Evolutionary conservation across 2,329 filamentous ascomycete genomes (phyloP), one percentile per base, ranked within the genome.

Genomic region (Hypoxylon sp.): DNA sequence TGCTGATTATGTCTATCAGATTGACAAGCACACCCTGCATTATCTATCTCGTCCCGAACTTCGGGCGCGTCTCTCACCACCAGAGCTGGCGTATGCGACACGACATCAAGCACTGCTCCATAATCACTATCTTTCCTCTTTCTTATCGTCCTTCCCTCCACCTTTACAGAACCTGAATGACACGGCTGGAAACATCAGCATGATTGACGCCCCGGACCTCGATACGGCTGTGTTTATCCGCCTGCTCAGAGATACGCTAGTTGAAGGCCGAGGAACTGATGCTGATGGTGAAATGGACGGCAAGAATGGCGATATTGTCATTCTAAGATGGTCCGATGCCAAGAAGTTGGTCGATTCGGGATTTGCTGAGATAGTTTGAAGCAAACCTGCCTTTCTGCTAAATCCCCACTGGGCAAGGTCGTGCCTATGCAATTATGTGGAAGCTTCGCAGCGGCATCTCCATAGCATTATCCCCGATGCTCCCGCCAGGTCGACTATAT

Each of bases 171-270:
- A 94, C 73, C 83, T 99, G 60, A 97, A 98, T 81, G 96, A 99
- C 82, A 93, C 92, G 13, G 90, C 92, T 0, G 95, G 94, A 31
- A 95, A 95, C 8, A 91, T 95, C 63, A 94, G 89, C 82, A 99
- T 99, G 96, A 89, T 98, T 31, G 94, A 97, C 77, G 85, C 88
- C 1, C 96, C 96, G 0, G 96, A 98, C 78, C 82, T 90, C 53
- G 92, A 96, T 68, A 86, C 88, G 1, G 94, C 94, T 6, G 95
- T 98, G 1, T 98, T 99, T 80, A 89, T 94, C 44, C 85, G 95
- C 68, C 85, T 92, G 54, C 81, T 95, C 59, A 85, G 84, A 60
- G 89, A 92, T 75, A 82, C 84, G 2, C 82, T 87, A 4, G 86
- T 90, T 11, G 82, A 84, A 64, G 86, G 89, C 6, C 85, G 85